phyloP scores from a whole-genome alignment of 2,329 filamentous ascomycete species.

The Penicillium sp. region DNA sequence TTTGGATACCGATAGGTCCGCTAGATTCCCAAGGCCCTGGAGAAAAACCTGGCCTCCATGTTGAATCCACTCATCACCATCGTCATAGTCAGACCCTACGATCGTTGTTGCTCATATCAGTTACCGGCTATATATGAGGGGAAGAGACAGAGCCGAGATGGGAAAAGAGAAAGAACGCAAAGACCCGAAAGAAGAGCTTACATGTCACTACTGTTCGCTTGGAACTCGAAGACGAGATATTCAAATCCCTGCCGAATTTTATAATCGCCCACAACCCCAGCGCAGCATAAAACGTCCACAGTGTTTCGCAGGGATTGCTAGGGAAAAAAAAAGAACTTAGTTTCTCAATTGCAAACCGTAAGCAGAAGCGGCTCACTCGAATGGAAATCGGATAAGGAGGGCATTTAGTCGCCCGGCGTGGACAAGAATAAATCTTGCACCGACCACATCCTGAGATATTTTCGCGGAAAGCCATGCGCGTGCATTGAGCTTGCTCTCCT shows the following conservation, averaged over 20 bases:
- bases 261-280: background rate
- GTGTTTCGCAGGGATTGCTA: background rate
- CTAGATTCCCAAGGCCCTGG: background rate
- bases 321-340: background rate
- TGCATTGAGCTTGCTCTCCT: constrained; percentile 2
- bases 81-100: background rate
- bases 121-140: background rate
- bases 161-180: too few species aligned
- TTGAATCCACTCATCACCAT: background rate
- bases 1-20: background rate
- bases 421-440: background rate
- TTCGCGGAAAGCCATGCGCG: background rate
- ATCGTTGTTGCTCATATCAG: background rate
- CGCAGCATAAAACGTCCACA: background rate
- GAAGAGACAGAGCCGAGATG: too few species aligned
- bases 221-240: background rate
- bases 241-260: background rate
- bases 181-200: background rate
- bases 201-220: background rate
- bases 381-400: background rate
- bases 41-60: background rate
- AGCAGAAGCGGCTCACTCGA: background rate
- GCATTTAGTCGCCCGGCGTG: background rate
- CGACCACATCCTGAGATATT: background rate
- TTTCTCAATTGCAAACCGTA: background rate